phyloP scores from a whole-genome alignment of 1,139 yeast species.

The Suhomyces kunorum region DNA sequence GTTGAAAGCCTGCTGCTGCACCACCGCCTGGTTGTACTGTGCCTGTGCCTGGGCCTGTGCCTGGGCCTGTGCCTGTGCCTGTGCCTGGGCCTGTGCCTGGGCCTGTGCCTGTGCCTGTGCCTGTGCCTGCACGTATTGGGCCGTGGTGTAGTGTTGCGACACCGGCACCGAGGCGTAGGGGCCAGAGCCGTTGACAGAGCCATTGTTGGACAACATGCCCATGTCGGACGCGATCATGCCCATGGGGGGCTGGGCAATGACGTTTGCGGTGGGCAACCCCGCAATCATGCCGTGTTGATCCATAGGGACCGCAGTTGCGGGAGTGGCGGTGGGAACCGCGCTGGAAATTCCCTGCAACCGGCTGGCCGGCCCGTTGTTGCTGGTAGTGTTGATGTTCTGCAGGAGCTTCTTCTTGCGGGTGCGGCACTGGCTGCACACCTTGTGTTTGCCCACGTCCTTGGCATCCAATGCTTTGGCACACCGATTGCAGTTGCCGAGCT shows the following conservation, averaged over 20 bases:
- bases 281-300: slow-evolving; percentile 12
- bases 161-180: slow-evolving; percentile 13
- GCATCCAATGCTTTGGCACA: slow-evolving; percentile 53
- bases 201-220: slow-evolving; percentile 13
- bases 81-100: slow-evolving; percentile 11
- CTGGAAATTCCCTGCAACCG: slow-evolving; percentile 9
- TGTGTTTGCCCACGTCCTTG: slow-evolving; percentile 51
- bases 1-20: slow-evolving; percentile 21
- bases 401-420: slow-evolving; percentile 48
- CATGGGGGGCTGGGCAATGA: slow-evolving; percentile 13
- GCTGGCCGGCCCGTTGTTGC: slow-evolving; percentile 11
- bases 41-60: slow-evolving; percentile 11
- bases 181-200: slow-evolving; percentile 7
- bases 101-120: slow-evolving; percentile 11
- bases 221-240: slow-evolving; percentile 17
- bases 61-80: slow-evolving; percentile 14
- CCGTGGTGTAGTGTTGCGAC: slow-evolving; percentile 12
- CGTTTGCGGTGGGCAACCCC: slow-evolving; percentile 12
- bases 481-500: slow-evolving; percentile 60
- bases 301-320: slow-evolving; percentile 3
- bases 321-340: neutral
- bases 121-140: slow-evolving; percentile 15
- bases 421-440: slow-evolving; percentile 57
- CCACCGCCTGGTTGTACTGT: slow-evolving; percentile 18
- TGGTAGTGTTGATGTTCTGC: slow-evolving; percentile 16